Percentiles rank a stretch among this genome's conserved stretches.
Evolutionary conservation across 2,329 filamentous ascomycete genomes (phyloP).

Genomic region (Epichloe brachyelytri): DNA sequence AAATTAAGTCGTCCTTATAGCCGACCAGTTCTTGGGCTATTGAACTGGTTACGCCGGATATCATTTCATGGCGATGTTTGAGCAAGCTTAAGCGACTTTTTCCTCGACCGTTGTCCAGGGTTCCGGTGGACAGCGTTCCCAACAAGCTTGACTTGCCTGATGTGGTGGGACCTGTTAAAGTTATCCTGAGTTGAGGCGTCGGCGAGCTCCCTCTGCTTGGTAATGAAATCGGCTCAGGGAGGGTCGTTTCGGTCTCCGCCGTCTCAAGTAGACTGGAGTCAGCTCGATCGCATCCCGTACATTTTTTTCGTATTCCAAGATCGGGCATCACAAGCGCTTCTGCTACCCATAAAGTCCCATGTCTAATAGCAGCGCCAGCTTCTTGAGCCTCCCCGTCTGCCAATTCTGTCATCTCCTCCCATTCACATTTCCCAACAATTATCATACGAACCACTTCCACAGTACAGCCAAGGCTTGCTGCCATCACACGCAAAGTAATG

Average conservation of each 20-base stretch:
- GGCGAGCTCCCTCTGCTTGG: slow-evolving; percentile 35
- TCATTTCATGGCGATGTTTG: slow-evolving; percentile 87
- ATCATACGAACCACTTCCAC: slow-evolving; percentile 74
- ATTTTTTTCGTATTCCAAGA: slow-evolving; percentile 26
- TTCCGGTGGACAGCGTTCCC: slow-evolving; percentile 77
- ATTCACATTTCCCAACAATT: slow-evolving; percentile 74
- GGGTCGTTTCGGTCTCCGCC: background rate
- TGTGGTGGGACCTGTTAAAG: slow-evolving; percentile 76
- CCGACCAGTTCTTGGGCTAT: slow-evolving; percentile 89
- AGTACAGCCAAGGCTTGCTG: slow-evolving; percentile 76
- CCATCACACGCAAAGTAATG: slow-evolving; percentile 76
- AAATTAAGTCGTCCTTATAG: slow-evolving; percentile 48
- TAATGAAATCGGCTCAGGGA: slow-evolving; percentile 9
- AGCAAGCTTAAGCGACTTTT: slow-evolving; percentile 79
- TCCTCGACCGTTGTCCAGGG: slow-evolving; percentile 81
- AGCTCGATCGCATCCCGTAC: background rate
- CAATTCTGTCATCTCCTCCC: slow-evolving; percentile 36
- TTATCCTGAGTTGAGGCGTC: slow-evolving; percentile 70
- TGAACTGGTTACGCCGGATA: slow-evolving; percentile 83
- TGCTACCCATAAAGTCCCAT: slow-evolving; percentile 65
- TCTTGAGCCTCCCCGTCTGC: slow-evolving; percentile 15
- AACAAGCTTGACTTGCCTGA: slow-evolving; percentile 88
- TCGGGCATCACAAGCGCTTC: slow-evolving; percentile 81
- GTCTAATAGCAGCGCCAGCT: slow-evolving; percentile 12
- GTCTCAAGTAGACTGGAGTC: background rate